Evolutionary conservation across 805 yeast species (phyloP).

Genomic region (Myxozyma vanderwaltii): DNA sequence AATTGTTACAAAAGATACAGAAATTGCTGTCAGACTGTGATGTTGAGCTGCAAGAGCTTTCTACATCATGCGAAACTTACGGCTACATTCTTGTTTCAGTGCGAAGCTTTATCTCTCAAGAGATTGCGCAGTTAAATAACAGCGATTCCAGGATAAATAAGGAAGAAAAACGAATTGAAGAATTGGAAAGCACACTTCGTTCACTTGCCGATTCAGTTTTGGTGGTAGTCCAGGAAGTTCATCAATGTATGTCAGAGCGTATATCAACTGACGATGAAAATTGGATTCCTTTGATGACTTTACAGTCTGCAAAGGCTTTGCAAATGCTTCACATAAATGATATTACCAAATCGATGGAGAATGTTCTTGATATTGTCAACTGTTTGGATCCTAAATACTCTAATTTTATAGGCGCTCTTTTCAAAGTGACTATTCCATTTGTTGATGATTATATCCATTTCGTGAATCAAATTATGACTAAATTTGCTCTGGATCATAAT

Average conservation of each 20-base stretch:
- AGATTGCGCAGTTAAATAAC: not conserved
- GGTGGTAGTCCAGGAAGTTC: conserved; percentile 64
- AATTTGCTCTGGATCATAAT: conserved; percentile 53
- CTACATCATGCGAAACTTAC: not conserved
- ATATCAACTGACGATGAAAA: conserved; percentile 57
- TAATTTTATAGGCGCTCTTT: conserved; percentile 31
- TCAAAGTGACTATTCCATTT: conserved; percentile 63
- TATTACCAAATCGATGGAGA: conserved; percentile 45
- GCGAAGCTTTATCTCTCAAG: not conserved
- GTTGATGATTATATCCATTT: conserved; percentile 60
- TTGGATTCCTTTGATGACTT: conserved; percentile 56
- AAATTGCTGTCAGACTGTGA: not conserved
- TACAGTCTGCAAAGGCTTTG: conserved; percentile 39
- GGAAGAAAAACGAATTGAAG: not conserved
- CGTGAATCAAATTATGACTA: conserved; percentile 48
- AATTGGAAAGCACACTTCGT: conserved; percentile 51
- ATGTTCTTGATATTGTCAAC: conserved; percentile 45
- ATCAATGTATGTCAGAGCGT: conserved; percentile 21
- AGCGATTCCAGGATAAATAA: not conserved
- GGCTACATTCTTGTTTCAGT: not conserved
- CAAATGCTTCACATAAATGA: conserved; percentile 49
- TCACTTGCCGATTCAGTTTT: conserved; percentile 60
- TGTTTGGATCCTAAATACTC: conserved; percentile 48
- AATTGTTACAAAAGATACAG: not conserved
- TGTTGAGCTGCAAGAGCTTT: conserved; percentile 3